These are phyloP conservation scores for Trichoderma gamsii DNA, from an alignment of 495 filamentous ascomycete genomes.

Conservation along the genomic window DNA sequence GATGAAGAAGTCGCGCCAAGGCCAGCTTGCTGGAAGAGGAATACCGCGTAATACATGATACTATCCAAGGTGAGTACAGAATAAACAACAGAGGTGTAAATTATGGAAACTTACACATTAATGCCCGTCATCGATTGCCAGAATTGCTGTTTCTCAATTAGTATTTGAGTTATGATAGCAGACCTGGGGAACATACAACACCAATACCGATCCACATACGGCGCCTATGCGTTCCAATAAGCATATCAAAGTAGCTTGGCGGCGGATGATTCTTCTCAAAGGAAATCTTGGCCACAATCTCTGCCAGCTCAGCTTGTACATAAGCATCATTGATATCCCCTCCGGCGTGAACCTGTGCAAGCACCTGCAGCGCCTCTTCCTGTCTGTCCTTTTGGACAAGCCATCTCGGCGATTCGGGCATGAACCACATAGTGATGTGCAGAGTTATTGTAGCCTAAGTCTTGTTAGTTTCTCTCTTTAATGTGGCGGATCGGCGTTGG, in stretches of 20 bases:
- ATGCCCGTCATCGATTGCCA: constrained; percentile 29
- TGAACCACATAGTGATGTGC: constrained; percentile 60
- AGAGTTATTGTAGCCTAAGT: constrained; percentile 44
- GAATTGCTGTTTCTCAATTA: constrained; percentile 22
- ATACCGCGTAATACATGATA: constrained; percentile 31
- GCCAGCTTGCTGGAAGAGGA: constrained; percentile 27
- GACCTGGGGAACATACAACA: constrained; percentile 20
- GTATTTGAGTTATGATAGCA: neutral
- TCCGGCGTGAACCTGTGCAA: constrained; percentile 60
- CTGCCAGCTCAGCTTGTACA: constrained; percentile 58
- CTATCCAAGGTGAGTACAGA: constrained; percentile 11
- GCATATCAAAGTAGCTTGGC: constrained; percentile 25
- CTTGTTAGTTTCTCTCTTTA: constrained; percentile 32
- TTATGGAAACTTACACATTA: constrained; percentile 22
- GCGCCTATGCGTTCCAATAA: constrained; percentile 25
- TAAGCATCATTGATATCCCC: constrained; percentile 55
- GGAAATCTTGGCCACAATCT: constrained; percentile 46
- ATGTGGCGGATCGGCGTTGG: neutral
- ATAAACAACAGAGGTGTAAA: neutral
- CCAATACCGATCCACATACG: constrained; percentile 32
- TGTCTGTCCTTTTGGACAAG: constrained; percentile 65
- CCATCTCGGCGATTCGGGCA: constrained; percentile 71
- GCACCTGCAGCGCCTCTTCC: constrained; percentile 60
- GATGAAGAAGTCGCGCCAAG: constrained; percentile 21
- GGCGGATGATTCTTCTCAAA: constrained; percentile 27